Evolutionary conservation across 1,139 yeast genomes (phyloP), one percentile per base, ranked within the genome.

Genomic region (Protomyces pachydermus): DNA sequence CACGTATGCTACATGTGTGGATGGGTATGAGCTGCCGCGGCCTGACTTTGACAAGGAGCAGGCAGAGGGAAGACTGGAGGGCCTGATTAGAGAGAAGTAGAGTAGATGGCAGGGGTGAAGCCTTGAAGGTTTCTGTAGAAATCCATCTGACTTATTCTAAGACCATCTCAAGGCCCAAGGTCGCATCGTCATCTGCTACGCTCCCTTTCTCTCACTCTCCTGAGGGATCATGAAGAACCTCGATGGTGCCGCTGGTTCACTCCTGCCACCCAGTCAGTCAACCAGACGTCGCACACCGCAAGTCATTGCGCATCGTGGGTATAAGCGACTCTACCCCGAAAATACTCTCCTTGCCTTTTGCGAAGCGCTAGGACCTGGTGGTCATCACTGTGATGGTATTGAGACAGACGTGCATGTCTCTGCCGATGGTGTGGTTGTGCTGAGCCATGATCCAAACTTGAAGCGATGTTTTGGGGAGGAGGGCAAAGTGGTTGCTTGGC

Each of bases 391-490:
- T 10, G 81, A 82, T 23, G 81, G 84, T 10, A 81, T 93, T 50
- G 98, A 91, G 74, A 86, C 96, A 2, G 97, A 93, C 74, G 78
- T 91, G 56, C 96, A 91, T 79, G 78, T 90, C 65, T 80, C 95
- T 1, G 75, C 76, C 5, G 98, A 93, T 74, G 84, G 86, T 12
- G 82, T 82, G 3, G 80, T 90, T 34, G 88, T 91, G 4, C 82
- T 93, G 37, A 83, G 88, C 57, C 98, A 93, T 74, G 93, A 87
- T 71, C 77, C 79, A 9, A 79, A 75, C 68, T 83, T 91, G 12
- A 76, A 77, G 57, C 77, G 93, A 45, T 80, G 85, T n/a, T 87
- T 84, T 72, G 84, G 84, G 50, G 69, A 67, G 32, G 72, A 75
- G 52, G 71, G 76, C 65, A 20, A 50, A 20, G 61, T 61, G 14